Conservation (phyloP, 306 rosid species). For the Crataegus laevigata region DNA sequence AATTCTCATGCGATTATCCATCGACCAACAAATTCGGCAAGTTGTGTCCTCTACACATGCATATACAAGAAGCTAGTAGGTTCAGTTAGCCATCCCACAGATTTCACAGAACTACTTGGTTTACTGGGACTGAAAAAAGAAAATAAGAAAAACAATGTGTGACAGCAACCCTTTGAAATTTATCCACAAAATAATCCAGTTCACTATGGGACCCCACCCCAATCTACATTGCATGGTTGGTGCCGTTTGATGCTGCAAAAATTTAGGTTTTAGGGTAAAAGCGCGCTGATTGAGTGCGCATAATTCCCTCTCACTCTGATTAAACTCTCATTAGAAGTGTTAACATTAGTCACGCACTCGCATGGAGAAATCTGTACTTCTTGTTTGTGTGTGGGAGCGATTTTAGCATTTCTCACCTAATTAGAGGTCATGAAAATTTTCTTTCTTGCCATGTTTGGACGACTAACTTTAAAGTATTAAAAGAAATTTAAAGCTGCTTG, state of each 20-base stretch:
- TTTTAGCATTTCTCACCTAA: no score
- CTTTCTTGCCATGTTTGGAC: no score
- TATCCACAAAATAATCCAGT: neutral
- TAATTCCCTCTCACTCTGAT: neutral
- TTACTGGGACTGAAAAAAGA: neutral
- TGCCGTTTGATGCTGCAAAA: slow-evolving; percentile 21
- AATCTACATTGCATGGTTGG: neutral
- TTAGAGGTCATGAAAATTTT: no score
- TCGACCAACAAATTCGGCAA: no score
- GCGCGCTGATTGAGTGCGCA: neutral
- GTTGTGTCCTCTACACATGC: no score
- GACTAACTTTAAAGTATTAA: no score
- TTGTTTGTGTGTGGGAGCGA: no score
- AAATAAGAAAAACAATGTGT: neutral
- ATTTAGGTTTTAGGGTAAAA: slow-evolving; percentile 1
- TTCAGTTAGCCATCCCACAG: neutral
- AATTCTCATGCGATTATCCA: no score
- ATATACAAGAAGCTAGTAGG: neutral
- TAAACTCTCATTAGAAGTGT: no score
- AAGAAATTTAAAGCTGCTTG: no score
- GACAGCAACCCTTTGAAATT: neutral
- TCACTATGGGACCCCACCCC: neutral
- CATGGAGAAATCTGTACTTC: no score
- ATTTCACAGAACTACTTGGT: neutral
- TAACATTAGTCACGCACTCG: no score